phyloP scores from a whole-genome alignment of 805 yeast species.

The Candida odintsovae region DNA sequence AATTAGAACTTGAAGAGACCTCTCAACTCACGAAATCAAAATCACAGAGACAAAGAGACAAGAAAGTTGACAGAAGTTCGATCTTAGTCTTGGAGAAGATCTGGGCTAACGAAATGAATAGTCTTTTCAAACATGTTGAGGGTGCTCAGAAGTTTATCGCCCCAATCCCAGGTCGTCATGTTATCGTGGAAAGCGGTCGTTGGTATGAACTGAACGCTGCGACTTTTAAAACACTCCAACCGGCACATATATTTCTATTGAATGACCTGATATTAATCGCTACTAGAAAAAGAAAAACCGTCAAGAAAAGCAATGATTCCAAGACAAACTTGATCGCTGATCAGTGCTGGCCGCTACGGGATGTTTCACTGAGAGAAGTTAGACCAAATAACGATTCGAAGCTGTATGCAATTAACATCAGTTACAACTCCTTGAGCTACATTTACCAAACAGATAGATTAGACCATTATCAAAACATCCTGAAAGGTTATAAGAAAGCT shows the following conservation, averaged over 20 bases:
- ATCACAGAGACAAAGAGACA: conserved; percentile 4
- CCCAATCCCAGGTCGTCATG: conserved; percentile 73
- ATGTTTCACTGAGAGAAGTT: conserved; percentile 33
- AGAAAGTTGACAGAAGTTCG: conserved; percentile 54
- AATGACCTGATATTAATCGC: conserved; percentile 78
- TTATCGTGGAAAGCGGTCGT: conserved; percentile 69
- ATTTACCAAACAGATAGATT: conserved; percentile 56
- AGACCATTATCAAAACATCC: conserved; percentile 50
- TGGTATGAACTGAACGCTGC: conserved; percentile 87
- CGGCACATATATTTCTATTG: conserved; percentile 68
- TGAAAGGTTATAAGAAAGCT: conserved; percentile 54
- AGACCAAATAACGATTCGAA: conserved; percentile 12
- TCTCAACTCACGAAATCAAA: conserved; percentile 12
- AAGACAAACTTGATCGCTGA: conserved; percentile 50
- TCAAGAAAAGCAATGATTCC: conserved; percentile 22
- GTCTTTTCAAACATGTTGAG: conserved; percentile 75
- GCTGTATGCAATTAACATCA: conserved; percentile 39
- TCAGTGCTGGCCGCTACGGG: conserved; percentile 73
- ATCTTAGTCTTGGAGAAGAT: conserved; percentile 68
- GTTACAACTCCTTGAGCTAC: conserved; percentile 42
- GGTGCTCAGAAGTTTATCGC: conserved; percentile 83
- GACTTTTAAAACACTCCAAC: conserved; percentile 73
- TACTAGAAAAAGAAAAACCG: conserved; percentile 40
- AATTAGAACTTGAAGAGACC: conserved; percentile 33
- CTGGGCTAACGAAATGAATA: conserved; percentile 72